Percentiles rank a stretch among this genome's conserved stretches.
phyloP scores from a whole-genome alignment of 1,284 basidiomycete genomes.

The Fomitopsis betulina region DNA sequence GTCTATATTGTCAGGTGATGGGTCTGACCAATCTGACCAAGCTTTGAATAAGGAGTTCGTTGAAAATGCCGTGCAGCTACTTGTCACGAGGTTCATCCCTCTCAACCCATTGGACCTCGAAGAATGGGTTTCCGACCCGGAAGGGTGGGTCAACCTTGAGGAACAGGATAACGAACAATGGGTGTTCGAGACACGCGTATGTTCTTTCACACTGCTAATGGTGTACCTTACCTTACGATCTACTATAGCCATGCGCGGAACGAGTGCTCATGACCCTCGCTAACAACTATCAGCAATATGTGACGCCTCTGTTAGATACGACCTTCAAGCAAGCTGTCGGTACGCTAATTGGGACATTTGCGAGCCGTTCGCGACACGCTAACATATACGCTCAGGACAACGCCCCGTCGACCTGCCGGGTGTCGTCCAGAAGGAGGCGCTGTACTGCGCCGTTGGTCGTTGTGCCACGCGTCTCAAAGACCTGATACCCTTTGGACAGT shows the following conservation, averaged over 20 bases:
- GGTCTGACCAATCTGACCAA: conserved; percentile 24
- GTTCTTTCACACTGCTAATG: conserved; percentile 21
- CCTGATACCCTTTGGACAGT: conserved; percentile 61
- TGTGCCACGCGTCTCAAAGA: conserved; percentile 68
- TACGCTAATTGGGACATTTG: conserved; percentile 25
- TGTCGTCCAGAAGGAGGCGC: conserved; percentile 78
- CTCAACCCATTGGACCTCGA: conserved; percentile 76
- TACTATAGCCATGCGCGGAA: conserved; percentile 78
- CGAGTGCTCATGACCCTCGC: conserved; percentile 80
- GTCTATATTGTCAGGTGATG: background rate
- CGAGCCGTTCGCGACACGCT: too few relatives aligned
- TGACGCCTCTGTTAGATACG: conserved; percentile 65
- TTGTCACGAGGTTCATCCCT: conserved; percentile 81
- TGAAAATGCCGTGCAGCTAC: conserved; percentile 69
- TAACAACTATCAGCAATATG: conserved; percentile 68
- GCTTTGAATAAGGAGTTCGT: conserved; percentile 76
- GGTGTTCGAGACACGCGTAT: conserved; percentile 83
- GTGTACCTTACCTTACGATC: conserved; percentile 4
- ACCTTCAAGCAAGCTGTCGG: conserved; percentile 54
- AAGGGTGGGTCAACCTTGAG: conserved; percentile 86
- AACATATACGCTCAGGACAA: conserved; percentile 35
- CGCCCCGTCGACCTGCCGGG: conserved; percentile 52
- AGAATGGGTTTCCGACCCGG: conserved; percentile 78
- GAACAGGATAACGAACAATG: conserved; percentile 85
- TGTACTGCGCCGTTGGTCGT: conserved; percentile 86